Conservation (phyloP, 768 basidiomycete genomes). For the Zangia roseola region DNA sequence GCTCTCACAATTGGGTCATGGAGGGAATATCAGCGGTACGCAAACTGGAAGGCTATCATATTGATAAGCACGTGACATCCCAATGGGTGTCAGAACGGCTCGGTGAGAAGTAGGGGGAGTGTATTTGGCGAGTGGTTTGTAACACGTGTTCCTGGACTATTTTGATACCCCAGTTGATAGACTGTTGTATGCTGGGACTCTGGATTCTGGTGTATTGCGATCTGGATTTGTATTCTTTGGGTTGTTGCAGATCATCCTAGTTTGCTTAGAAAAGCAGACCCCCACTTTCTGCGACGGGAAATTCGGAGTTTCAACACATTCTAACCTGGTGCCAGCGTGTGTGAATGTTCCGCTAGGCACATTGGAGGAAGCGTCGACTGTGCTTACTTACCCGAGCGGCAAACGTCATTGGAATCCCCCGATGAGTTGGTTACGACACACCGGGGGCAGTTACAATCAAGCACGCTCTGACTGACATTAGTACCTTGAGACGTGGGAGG, state of each 20-base stretch:
- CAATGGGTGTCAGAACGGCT: conserved; percentile 31
- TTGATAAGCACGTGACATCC: conserved; percentile 30
- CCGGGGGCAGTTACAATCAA: conserved; percentile 11
- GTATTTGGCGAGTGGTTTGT: conserved; percentile 2
- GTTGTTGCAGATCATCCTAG: conserved; percentile 16
- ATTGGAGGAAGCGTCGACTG: neutral
- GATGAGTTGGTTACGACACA: conserved; percentile 12
- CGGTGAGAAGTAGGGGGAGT: conserved; percentile 21
- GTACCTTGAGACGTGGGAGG: conserved; percentile 4
- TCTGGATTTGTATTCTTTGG: conserved; percentile 24
- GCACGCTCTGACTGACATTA: neutral
- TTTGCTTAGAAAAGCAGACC: conserved; percentile 8
- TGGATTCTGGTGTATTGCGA: conserved; percentile 12
- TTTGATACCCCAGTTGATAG: conserved; percentile 24
- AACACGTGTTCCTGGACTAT: conserved; percentile 9
- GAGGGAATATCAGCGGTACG: conserved; percentile 30
- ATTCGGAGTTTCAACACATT: conserved; percentile 11
- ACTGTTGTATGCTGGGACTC: conserved; percentile 21
- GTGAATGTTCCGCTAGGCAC: conserved; percentile 6
- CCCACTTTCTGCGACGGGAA: conserved; percentile 9
- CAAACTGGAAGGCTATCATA: conserved; percentile 26
- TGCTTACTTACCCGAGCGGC: conserved; percentile 1
- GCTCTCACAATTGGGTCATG: conserved; percentile 31
- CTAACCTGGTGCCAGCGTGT: conserved; percentile 13
- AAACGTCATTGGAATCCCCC: conserved; percentile 12